These are phyloP conservation scores for Ustilago vetiveriae DNA, from an alignment of 1,284 basidiomycete genomes.

Conservation along the genomic window DNA sequence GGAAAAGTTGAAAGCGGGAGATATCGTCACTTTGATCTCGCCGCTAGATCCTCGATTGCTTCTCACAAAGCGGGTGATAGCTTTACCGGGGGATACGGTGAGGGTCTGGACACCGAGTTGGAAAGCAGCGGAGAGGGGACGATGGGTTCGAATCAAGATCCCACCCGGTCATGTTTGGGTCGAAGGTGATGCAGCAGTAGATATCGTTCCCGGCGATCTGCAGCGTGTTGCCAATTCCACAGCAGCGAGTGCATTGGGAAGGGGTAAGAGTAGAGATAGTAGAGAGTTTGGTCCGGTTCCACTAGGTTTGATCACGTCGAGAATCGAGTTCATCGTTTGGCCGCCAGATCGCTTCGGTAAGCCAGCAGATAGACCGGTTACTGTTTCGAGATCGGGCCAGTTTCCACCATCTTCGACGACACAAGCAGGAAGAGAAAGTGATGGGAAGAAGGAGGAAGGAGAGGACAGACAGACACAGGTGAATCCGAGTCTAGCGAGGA, in stretches of 20 bases:
- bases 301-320: constrained; percentile 68
- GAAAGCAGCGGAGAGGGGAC: constrained; percentile 4
- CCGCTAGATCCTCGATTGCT: constrained; percentile 69
- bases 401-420: constrained; percentile 16
- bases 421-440: too few species aligned
- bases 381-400: not conserved
- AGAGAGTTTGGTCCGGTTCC: constrained; percentile 71
- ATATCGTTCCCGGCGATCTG: constrained; percentile 25
- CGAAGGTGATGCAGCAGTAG: constrained; percentile 71
- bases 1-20: constrained; percentile 68
- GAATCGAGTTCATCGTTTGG: constrained; percentile 69
- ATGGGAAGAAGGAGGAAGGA: too few species aligned
- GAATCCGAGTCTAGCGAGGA: constrained; percentile 36
- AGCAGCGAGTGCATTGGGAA: not conserved
- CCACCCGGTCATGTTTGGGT: constrained; percentile 69
- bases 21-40: constrained; percentile 71
- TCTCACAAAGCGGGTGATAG: constrained; percentile 72
- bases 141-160: constrained; percentile 49
- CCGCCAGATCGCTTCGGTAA: constrained; percentile 63
- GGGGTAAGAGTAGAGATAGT: constrained; percentile 66
- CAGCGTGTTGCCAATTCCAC: constrained; percentile 23
- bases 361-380: constrained; percentile 30
- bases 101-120: constrained; percentile 57
- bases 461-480: constrained; percentile 33
- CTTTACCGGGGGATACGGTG: constrained; percentile 71